phyloP scores from a whole-genome alignment of 208 protist genomes.

The Novymonas esmeraldas region DNA sequence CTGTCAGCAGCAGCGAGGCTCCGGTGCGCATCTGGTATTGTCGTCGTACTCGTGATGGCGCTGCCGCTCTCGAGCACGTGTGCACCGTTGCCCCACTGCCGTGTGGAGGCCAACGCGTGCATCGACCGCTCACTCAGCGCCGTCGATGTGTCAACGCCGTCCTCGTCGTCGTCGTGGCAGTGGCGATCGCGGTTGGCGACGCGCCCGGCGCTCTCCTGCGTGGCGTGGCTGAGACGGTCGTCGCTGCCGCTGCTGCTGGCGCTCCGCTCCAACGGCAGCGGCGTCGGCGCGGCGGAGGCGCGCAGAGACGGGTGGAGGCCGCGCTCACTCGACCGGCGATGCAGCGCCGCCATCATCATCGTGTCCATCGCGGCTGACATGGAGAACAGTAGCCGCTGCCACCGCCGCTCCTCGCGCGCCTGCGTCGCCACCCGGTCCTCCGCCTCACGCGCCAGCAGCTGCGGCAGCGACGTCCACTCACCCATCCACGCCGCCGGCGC shows the following conservation, averaged over 20 bases:
- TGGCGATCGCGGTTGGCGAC: background rate
- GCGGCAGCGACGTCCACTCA: background rate
- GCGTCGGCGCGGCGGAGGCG: conserved; percentile 10
- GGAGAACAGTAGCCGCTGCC: background rate
- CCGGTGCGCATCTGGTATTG: too few relatives aligned
- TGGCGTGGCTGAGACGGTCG: background rate
- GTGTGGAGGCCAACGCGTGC: background rate
- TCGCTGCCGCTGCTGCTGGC: background rate
- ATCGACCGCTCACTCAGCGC: background rate
- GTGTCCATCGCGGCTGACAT: conserved; percentile 9
- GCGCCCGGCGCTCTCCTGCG: background rate
- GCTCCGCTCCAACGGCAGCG: background rate
- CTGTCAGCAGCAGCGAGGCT: too few relatives aligned
- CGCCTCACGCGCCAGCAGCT: conserved; percentile 9
- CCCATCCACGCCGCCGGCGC: conserved; percentile 1
- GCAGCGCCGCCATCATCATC: conserved; percentile 20
- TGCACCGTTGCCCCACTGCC: conserved; percentile 1
- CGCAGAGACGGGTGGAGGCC: conserved; percentile 24
- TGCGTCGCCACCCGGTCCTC: conserved; percentile 1
- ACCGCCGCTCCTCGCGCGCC: background rate
- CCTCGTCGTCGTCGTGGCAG: background rate
- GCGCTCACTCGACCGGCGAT: conserved; percentile 17
- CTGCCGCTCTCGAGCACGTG: conserved; percentile 3
- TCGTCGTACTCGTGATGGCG: background rate
- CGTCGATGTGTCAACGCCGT: background rate